Evolutionary conservation across 2,329 filamentous ascomycete species (phyloP).

Genomic region (Arthrobotrys sinensis): DNA sequence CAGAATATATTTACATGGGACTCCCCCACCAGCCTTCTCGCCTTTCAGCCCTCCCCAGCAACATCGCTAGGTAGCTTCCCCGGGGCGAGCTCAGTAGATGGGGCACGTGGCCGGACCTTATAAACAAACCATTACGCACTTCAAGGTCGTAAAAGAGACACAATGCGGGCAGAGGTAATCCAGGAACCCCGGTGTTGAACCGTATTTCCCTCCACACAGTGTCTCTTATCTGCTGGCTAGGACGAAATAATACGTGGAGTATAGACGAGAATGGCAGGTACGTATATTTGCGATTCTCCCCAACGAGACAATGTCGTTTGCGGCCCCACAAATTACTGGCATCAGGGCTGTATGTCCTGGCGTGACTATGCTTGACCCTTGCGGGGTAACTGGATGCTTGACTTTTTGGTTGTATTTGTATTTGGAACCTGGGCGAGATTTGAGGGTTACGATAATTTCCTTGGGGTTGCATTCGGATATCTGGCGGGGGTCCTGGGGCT

Average conservation of each 20-base stretch:
- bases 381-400: slow-evolving; percentile 25
- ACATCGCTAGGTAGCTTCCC: slow-evolving; percentile 2
- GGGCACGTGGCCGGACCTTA: slow-evolving; percentile 25
- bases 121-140: slow-evolving; percentile 20
- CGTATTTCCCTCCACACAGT: not conserved
- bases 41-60: not conserved
- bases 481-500: not conserved
- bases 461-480: not conserved
- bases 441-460: slow-evolving; percentile 4
- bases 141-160: not conserved
- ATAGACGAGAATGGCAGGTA: slow-evolving; percentile 37
- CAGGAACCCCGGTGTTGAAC: slow-evolving; percentile 21
- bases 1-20: slow-evolving; percentile 5
- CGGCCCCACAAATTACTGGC: slow-evolving; percentile 46
- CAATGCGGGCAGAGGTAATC: not conserved
- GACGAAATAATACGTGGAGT: slow-evolving; percentile 14
- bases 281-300: slow-evolving; percentile 12
- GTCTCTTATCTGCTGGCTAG: slow-evolving; percentile 23
- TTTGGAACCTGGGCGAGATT: slow-evolving; percentile 7
- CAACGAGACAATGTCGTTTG: slow-evolving; percentile 46
- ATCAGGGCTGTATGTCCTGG: slow-evolving; percentile 44
- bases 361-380: slow-evolving; percentile 36
- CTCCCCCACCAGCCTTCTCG: slow-evolving; percentile 5
- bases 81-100: slow-evolving; percentile 25
- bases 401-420: slow-evolving; percentile 9